Base-by-base conservation (phyloP, 805 yeast species). In the Metschnikowia peoriensis region DNA sequence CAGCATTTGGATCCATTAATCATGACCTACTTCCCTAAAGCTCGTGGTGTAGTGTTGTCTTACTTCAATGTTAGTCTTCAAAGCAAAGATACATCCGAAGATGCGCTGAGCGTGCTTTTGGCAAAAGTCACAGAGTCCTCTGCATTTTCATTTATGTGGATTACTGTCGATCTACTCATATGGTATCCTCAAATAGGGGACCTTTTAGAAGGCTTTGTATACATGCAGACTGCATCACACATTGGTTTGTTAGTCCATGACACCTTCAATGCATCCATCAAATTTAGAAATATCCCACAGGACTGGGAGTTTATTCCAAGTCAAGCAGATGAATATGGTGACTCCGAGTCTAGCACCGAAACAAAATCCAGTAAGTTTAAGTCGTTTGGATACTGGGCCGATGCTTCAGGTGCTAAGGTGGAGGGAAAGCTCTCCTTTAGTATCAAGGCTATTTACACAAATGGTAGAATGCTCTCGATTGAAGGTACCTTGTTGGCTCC, bases 141-240 rank as follows among this genome's bases (percentile, higher is more conserved):
- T 22, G 97, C 99, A 27, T 93, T 92, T 67, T 80, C 93, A 29
- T 94, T 88, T 68, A 66, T 88, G 48, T 94, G 99, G 98, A 78
- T 89, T 44, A 73, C 82, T 4, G 96, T 87, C 8, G 94, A 90
- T 49, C 77, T 94, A 45, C 76, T 90, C 51, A 81, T 91, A 46
- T 94, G 99, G 98, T 83, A 80, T 62, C 99, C 99, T 5, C 82
- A 82, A 61, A 75, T 83, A n/a, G 97, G 96, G 4, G 97, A 94
- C 65, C 72, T 78, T 1, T 71, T 94, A 16, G 96, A 92, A 68
- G 99, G 99, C 11, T 80, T 84, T 76, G 80, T 87, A 50, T 90
- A 89, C 73, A 85, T 93, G 82, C 97, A 93, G 73, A 86, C 97
- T 2, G 96, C 96, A 15, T 86, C 97, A 7, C 99, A 94, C 66